phyloP scores from a whole-genome alignment of 208 protist species.

The Trypanosoma vivax region DNA sequence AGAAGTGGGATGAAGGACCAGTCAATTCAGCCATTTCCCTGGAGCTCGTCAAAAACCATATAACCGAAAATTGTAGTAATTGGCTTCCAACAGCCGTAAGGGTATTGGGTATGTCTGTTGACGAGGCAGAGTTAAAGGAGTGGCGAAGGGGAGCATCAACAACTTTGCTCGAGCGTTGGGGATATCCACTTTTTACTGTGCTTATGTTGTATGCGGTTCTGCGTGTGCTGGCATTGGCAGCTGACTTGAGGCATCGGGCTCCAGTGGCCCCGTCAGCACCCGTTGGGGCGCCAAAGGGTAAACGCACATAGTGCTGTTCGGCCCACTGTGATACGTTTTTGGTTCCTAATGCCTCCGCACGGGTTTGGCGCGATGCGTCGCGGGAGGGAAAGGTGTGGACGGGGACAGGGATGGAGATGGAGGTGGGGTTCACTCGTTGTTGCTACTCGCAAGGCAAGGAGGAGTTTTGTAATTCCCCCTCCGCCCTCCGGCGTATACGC shows the following conservation, averaged over 20 bases:
- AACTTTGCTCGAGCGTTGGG: slow-evolving; percentile 29
- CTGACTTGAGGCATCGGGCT: background rate
- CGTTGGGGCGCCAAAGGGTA: too few species aligned
- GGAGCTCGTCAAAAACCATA: background rate
- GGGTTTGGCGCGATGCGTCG: too few species aligned
- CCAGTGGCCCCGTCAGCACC: slow-evolving; percentile 1
- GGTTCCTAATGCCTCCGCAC: too few species aligned
- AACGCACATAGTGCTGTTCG: too few species aligned
- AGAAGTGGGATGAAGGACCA: background rate
- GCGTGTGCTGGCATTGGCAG: slow-evolving; percentile 7
- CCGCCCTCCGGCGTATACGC: too few species aligned
- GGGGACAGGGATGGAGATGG: too few species aligned
- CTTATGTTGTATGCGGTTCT: slow-evolving; percentile 28
- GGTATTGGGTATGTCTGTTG: slow-evolving; percentile 26
- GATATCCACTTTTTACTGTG: slow-evolving; percentile 33
- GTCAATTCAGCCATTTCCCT: background rate
- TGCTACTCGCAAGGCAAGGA: too few species aligned
- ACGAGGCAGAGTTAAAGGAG: slow-evolving; percentile 7
- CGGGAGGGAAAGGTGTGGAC: too few species aligned
- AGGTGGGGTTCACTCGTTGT: too few species aligned
- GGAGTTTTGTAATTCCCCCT: too few species aligned
- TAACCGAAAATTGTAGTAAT: background rate
- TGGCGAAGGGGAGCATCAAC: slow-evolving; percentile 16
- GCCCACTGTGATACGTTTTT: too few species aligned
- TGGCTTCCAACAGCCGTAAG: slow-evolving; percentile 21